phyloP scores from a whole-genome alignment of 352 stramenopile genomes.

The Pythium brassicae region DNA sequence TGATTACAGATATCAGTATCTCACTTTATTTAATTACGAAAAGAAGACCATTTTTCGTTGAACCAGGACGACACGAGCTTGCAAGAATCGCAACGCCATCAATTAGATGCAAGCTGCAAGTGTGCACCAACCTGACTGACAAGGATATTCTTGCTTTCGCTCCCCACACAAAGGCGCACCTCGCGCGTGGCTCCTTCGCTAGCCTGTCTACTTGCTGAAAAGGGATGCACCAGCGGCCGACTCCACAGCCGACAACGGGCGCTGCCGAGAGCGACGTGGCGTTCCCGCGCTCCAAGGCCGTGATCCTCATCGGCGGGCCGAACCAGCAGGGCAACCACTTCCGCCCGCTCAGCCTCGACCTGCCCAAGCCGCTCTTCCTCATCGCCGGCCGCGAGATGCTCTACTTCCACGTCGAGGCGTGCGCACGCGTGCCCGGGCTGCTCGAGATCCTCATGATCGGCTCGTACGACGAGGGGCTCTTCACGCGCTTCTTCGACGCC shows the following conservation, averaged over 20 bases:
- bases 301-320: conserved; percentile 84
- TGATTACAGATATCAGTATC: too few relatives aligned
- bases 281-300: conserved; percentile 79
- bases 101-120: too few relatives aligned
- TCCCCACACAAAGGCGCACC: too few relatives aligned
- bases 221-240: conserved; percentile 8
- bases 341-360: conserved; percentile 78
- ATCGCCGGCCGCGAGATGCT: conserved; percentile 85
- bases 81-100: too few relatives aligned
- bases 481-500: conserved; percentile 85
- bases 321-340: conserved; percentile 88
- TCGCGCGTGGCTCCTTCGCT: neutral
- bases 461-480: conserved; percentile 86
- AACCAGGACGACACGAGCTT: too few relatives aligned
- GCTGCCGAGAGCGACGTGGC: conserved; percentile 28
- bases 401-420: conserved; percentile 87
- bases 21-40: too few relatives aligned
- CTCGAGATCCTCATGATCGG: conserved; percentile 88
- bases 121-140: too few relatives aligned
- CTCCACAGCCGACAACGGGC: neutral
- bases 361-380: conserved; percentile 85
- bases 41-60: too few relatives aligned
- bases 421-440: conserved; percentile 73
- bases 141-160: too few relatives aligned
- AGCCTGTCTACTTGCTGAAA: neutral